phyloP scores from a whole-genome alignment of 2,329 filamentous ascomycete species.

The Aspergillus sp. region DNA sequence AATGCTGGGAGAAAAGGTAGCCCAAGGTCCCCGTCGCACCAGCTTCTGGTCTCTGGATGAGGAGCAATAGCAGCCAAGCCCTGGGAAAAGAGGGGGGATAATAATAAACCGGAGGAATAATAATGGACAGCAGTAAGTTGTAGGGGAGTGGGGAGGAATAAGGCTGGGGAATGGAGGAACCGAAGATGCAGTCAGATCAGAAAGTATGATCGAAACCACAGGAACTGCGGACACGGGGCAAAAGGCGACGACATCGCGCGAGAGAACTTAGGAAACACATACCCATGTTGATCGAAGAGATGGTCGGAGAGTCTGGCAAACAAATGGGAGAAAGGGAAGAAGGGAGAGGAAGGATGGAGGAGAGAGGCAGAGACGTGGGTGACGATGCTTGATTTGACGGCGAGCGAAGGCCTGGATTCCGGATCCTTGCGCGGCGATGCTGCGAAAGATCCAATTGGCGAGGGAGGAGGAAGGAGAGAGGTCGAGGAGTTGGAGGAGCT shows the following conservation, averaged over 20 bases:
- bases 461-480: background rate
- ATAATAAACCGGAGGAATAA: slow-evolving; percentile 9
- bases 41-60: background rate
- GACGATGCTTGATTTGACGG: slow-evolving; percentile 6
- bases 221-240: background rate
- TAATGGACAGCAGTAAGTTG: slow-evolving; percentile 7
- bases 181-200: slow-evolving; percentile 9
- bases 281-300: slow-evolving; percentile 20
- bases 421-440: background rate
- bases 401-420: slow-evolving; percentile 1
- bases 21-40: slow-evolving; percentile 6
- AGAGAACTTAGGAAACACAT: background rate
- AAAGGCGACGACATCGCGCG: background rate
- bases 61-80: slow-evolving; percentile 1
- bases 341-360: background rate
- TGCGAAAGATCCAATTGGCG: slow-evolving; percentile 5
- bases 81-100: background rate
- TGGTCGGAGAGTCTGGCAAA: background rate
- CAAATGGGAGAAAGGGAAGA: background rate
- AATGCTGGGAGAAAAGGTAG: background rate
- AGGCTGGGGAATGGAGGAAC: slow-evolving; percentile 11
- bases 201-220: slow-evolving; percentile 2
- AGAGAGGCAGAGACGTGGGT: slow-evolving; percentile 1
- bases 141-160: slow-evolving; percentile 1
- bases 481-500: background rate